Evolutionary conservation across 768 basidiomycete species (phyloP), one percentile per base, ranked within the genome.

Genomic region (Arthromyces matolae): DNA sequence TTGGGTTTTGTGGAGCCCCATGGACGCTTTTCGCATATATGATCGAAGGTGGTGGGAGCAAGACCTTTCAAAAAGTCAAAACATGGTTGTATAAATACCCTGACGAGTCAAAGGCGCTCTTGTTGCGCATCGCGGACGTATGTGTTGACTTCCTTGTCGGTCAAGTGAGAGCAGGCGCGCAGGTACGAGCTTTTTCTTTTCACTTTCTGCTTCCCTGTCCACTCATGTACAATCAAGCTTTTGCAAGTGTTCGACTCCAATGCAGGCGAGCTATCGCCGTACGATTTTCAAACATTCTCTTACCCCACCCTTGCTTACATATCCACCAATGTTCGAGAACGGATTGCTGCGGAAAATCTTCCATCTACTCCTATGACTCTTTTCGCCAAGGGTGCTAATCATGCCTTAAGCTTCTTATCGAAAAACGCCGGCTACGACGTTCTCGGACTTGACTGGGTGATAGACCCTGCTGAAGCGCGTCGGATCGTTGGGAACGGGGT

Each of bases 1-100:
- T 99, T 58, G 96, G 96, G 9, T 99, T 99, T 70, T 91, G 84
- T 61, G 96, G 95, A 32, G 93, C 93, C 0, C 96, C 96, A 1
- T 98, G 96, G 96, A 99, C 96, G 3, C 79, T 98, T 43, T 93
- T 99, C 71, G 82, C 86, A 18, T 99, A 98, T 65, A 99, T 99
- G 96, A 79, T 96, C 59, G 96, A 98, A 66, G 96, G 96, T 7
- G 95, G 94, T 5, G 88, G 88, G 8, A 89, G 81, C 66, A 93
- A 93, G 69, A 89, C 89, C 12, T 80, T 90, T 57, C 86, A 89
- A 52, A 93, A 94, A 66, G 80, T 83, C 28, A 99, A 99, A 71
- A 83, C 86, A 0, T 99, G 96, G 95, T 64, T 97, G 5, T 98
- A 91, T 75, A 86, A 84, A 60, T 80, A 92, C 61, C 93, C 94